Base-by-base conservation (phyloP, 2,329 filamentous ascomycete genomes). In the Bretziella fagacearum region DNA sequence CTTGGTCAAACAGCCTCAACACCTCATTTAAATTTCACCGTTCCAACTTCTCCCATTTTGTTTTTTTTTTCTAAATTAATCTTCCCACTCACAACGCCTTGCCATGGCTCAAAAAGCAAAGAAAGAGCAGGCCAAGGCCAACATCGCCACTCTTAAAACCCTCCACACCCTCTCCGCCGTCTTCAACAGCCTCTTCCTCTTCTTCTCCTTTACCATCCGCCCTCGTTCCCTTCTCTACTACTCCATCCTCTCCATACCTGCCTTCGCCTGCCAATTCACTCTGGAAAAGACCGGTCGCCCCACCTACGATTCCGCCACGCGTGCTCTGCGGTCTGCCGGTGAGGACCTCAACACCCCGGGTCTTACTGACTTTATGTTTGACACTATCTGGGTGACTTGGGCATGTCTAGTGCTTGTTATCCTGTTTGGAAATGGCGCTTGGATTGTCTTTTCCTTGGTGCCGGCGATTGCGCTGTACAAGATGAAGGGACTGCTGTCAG, bases 341-440 rank as follows among this genome's bases (percentile, higher is more conserved):
- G 87, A 96, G 60, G 91, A 98, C 61, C 74, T 98, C 44, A 77
- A 82, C 46, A 84, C 85, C 7, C 73, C 80, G 27, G 91, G 91
- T 3, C 65, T 98, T 67, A 96, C 89, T 8, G 91, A 95, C 65
- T 96, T 93, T 68, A 84, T 96, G 81, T 98, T 93, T 73, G 91
- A 98, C 64, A 75, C 94, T 43, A 68, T 94, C 46, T 96, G 94
- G 74, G 85, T 93, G 66, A 95, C 86, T 0, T 95, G 87, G 79
- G 78, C 75, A 8, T 82, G 79, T 46, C 67, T 84, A 33, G 63
- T 79, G 6, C 62, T 81, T n/a, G 86, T 80, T 11, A 71, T 81
- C 13, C 53, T 93, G 23, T 73, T 89, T 41, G 91, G 91, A 3
- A 86, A 95, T 60, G 80, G 80, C 66, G 83, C 65, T 11, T 77